Evolutionary conservation across 495 filamentous ascomycete species (phyloP), one percentile per base, ranked within the genome.

Genomic region (Diplogelasinospora grovesii): DNA sequence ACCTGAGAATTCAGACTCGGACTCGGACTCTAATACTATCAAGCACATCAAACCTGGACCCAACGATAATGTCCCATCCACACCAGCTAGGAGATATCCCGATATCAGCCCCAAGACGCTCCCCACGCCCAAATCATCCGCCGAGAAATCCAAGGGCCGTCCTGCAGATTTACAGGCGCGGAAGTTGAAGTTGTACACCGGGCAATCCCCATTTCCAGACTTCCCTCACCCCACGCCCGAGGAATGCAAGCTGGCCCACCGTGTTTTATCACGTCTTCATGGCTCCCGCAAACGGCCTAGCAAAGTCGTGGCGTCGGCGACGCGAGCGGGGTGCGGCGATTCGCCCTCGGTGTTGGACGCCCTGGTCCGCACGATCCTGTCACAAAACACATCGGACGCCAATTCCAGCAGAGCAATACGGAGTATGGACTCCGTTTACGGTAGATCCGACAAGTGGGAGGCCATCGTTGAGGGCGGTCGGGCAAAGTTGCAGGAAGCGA

Each of bases 341-440:
- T 81, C 89, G 5, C 86, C 86, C 1, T 88, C 81, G 8, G 81
- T 95, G 6, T 72, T 95, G 1, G 89, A 94, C 61, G 89, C 89
- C 0, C 65, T 95, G 0, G 79, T 92, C 21, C 77, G 86, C 24
- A 92, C 86, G 1, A 59, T 81, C 3, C 72, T 93, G 4, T 87
- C 83, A 52, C 82, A 83, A 9, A 79, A 81, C 18, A 93, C 86
- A 0, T 78, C 72, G 0, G 68, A 72, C 36, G 64, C 43, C 7
- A 93, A 93, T 53, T 76, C 79, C 19, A 71, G 76, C 36, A 65
- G 63, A 23, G 83, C 88, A 1, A 85, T 92, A 48, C 65, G 75
- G 35, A 80, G 83, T 8, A 73, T 94, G 23, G 77, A 87, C 29
- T 50, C 75, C 32, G 69, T 57, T 8, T 95, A 89, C 57, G 86